These are phyloP conservation scores for Cryptococcus amylolentus DNA, from an alignment of 1,284 basidiomycete species.

Conservation along the genomic window DNA sequence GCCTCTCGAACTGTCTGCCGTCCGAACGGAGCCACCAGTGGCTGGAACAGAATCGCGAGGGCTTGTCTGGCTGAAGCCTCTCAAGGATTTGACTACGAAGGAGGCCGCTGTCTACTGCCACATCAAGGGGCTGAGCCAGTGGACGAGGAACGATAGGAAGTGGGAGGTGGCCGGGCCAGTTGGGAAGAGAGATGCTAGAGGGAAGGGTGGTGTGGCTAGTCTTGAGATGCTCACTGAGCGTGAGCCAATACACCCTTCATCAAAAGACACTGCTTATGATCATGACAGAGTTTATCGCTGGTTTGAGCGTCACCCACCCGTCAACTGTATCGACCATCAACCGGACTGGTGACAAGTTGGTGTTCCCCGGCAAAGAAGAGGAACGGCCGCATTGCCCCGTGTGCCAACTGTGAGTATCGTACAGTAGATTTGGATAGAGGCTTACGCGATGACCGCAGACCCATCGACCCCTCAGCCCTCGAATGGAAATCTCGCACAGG, in stretches of 20 bases:
- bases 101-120: constrained; percentile 57
- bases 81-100: constrained; percentile 73
- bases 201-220: constrained; percentile 51
- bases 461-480: constrained; percentile 64
- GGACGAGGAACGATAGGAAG: constrained; percentile 72
- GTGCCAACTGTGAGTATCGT: constrained; percentile 62
- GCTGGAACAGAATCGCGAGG: neutral
- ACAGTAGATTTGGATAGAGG: neutral
- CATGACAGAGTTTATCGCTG: constrained; percentile 69
- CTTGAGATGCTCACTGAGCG: constrained; percentile 72
- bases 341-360: constrained; percentile 75
- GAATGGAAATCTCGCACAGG: constrained; percentile 72
- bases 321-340: constrained; percentile 85
- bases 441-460: constrained; percentile 51
- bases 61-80: constrained; percentile 61
- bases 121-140: constrained; percentile 16
- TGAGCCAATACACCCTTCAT: constrained; percentile 37
- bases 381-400: constrained; percentile 56
- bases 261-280: neutral
- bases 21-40: neutral
- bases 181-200: constrained; percentile 50
- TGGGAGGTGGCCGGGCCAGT: constrained; percentile 55
- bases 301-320: constrained; percentile 76
- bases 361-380: constrained; percentile 61
- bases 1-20: constrained; percentile 64